Percentiles rank a stretch among this genome's conserved stretches.
Conservation (phyloP, 1,284 basidiomycete genomes). For the Schizophyllum commune region DNA sequence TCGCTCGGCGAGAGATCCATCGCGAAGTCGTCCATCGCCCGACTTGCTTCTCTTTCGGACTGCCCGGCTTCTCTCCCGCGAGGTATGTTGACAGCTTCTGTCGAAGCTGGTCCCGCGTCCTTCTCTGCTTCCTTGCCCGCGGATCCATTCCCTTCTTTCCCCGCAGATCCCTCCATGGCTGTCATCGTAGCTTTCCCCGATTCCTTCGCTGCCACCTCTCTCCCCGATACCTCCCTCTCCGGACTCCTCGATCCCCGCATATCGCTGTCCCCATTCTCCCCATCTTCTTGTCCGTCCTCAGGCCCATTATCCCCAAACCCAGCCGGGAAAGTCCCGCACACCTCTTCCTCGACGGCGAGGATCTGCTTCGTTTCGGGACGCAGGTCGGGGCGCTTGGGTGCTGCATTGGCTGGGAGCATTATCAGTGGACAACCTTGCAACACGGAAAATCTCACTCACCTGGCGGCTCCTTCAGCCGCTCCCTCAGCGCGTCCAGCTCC, state of each 20-base stretch:
- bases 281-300: not conserved
- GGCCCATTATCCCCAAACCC: conserved; percentile 2
- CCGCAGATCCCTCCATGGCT: not conserved
- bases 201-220: not conserved
- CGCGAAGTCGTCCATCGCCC: too few species aligned
- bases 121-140: too few species aligned
- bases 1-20: too few species aligned
- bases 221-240: not conserved
- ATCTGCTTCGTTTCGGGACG: not conserved
- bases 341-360: conserved; percentile 1
- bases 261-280: not conserved
- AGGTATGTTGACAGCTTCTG: too few species aligned
- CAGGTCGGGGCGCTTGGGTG: not conserved
- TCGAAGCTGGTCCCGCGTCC: too few species aligned
- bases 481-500: conserved; percentile 1
- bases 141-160: too few species aligned
- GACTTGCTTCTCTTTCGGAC: too few species aligned
- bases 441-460: not conserved
- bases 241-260: not conserved
- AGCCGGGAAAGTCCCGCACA: conserved; percentile 2
- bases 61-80: too few species aligned
- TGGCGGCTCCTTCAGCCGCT: not conserved
- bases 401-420: too few species aligned
- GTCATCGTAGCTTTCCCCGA: not conserved
- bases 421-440: too few species aligned